Evolutionary conservation across 176 grass and related monocot genomes (phyloP), one percentile per base, ranked within the genome.

Genomic region (Cocos nucifera): DNA sequence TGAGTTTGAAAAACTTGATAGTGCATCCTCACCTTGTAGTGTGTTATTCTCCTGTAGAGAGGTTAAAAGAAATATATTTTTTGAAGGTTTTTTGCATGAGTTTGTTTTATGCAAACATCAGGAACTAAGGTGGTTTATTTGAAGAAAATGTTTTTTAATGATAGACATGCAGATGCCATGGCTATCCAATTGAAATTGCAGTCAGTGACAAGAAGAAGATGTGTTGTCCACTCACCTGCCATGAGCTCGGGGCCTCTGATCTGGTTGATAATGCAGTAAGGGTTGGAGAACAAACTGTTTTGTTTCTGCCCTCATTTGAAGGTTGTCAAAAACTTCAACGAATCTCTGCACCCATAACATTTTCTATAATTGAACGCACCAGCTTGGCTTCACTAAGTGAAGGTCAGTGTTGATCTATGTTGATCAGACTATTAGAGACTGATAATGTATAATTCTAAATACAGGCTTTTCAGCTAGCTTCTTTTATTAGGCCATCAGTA

Each of bases 141-240:
- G 12, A 44, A 44, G 35, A 44, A 44, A 44, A 44, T 75, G 52
- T 76, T 30, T 56, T 79, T 68, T 79, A 22, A 49, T 75, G 27
- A 77, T 82, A 97, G 93, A 63, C 79, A 73, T 92, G 87, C 78
- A 87, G 75, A 73, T 97, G 93, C 56, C 93, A 97, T 74, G 84
- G 84, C 50, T 71, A 55, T 59, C 73, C 81, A 39, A 67, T 75
- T 69, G 80, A 85, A 23, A 57, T 57, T 17, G 61, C 51, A 50
- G 53, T 59, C 24, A 70, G 55, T 50, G 25, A 50, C 71, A 83
- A 83, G 49, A 49, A 50, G 53, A 88, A 81, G 35, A 68, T 26
- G 25, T 28, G 39, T 17, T 97, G 93, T 60, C 83, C 76, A 77
- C 67, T 80, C 48, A 85, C 81, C 15, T 66, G 49, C n/a, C 68